Percentiles rank a stretch among this genome's conserved stretches.
Conservation (phyloP, 257 asterid genomes). For the Avicennia marina region DNA sequence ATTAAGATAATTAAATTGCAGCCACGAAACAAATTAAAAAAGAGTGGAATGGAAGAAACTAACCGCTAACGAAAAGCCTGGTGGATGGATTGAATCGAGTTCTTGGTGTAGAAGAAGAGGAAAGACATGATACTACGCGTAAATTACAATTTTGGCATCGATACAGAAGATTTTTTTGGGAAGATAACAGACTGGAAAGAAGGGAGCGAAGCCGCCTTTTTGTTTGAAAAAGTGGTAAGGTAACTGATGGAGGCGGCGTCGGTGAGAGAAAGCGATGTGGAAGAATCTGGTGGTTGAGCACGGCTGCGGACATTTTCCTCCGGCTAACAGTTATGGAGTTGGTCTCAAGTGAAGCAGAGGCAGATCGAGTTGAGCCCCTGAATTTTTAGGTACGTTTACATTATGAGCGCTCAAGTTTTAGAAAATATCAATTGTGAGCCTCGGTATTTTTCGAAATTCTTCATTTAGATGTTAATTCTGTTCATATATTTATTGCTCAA, state of each 20-base stretch:
- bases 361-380: too few species aligned
- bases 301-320: conserved; percentile 27
- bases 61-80: conserved; percentile 42
- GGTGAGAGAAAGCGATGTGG: conserved; percentile 15
- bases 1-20: conserved; percentile 3
- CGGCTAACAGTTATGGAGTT: conserved; percentile 16
- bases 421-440: conserved; percentile 1
- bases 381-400: too few species aligned
- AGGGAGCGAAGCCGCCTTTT: conserved; percentile 11
- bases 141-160: neutral
- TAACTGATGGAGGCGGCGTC: neutral
- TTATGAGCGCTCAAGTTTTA: conserved; percentile 14
- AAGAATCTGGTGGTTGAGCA: conserved; percentile 21
- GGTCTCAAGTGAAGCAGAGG: neutral
- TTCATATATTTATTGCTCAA: too few species aligned
- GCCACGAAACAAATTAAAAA: neutral
- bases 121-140: conserved; percentile 9
- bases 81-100: conserved; percentile 24
- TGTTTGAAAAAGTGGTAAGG: neutral
- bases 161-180: conserved; percentile 15
- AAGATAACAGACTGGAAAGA: conserved; percentile 6
- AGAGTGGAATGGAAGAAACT: conserved; percentile 9
- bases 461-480: too few species aligned
- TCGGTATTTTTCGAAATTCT: neutral
- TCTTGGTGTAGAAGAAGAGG: conserved; percentile 18